phyloP scores from a whole-genome alignment of 352 stramenopile species.

The Phytophthora cryptogea region DNA sequence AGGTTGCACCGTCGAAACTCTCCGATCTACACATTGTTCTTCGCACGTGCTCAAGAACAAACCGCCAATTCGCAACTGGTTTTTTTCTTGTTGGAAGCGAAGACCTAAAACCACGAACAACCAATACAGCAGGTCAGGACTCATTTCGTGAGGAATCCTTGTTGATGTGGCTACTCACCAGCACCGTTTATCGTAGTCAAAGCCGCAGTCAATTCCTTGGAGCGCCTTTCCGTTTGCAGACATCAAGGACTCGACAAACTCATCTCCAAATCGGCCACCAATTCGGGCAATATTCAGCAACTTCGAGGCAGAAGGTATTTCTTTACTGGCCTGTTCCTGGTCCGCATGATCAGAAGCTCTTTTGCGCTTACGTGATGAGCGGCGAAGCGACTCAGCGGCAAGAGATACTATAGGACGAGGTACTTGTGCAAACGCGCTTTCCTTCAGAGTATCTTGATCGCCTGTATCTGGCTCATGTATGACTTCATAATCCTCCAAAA shows the following conservation, averaged over 20 bases:
- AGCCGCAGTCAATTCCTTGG: slow-evolving; percentile 38
- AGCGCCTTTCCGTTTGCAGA: slow-evolving; percentile 48
- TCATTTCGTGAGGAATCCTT: neutral
- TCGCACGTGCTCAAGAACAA: slow-evolving; percentile 59
- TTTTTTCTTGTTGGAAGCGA: slow-evolving; percentile 59
- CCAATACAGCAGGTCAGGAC: slow-evolving; percentile 4
- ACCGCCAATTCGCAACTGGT: slow-evolving; percentile 72
- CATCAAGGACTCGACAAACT: slow-evolving; percentile 51
- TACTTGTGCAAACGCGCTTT: slow-evolving; percentile 46
- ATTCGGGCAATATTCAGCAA: slow-evolving; percentile 40
- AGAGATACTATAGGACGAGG: slow-evolving; percentile 46
- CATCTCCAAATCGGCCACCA: slow-evolving; percentile 44
- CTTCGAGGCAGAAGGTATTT: slow-evolving; percentile 10
- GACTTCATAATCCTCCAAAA: slow-evolving; percentile 59
- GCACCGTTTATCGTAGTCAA: slow-evolving; percentile 43
- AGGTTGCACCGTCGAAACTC: slow-evolving; percentile 15
- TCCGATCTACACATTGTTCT: slow-evolving; percentile 25
- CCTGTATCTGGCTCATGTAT: neutral
- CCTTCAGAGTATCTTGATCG: neutral
- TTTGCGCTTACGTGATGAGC: slow-evolving; percentile 48
- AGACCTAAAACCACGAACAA: slow-evolving; percentile 37
- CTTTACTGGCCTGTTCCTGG: slow-evolving; percentile 6
- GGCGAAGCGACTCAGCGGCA: slow-evolving; percentile 31
- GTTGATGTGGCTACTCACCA: slow-evolving; percentile 31
- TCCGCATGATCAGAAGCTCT: slow-evolving; percentile 13